Percentiles rank a stretch among this genome's conserved stretches.
Conservation (phyloP, 2,329 filamentous ascomycete genomes). For the Teratosphaeria destructans region DNA sequence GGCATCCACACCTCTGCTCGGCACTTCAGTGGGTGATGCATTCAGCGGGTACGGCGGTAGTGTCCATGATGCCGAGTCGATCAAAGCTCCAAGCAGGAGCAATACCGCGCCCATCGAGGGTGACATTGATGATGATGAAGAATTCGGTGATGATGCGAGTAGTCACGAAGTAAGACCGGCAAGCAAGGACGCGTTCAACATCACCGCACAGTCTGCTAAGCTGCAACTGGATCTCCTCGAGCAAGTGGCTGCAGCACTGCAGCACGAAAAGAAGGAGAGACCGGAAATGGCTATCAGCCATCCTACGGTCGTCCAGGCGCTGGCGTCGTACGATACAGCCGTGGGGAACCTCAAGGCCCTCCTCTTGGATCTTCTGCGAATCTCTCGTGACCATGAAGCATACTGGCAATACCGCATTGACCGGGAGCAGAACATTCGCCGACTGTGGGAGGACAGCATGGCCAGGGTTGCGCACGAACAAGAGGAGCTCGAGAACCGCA, state of each 20-base stretch:
- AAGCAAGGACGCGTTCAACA: slow-evolving; percentile 89
- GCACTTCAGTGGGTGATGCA: slow-evolving; percentile 43
- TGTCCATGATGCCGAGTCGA: slow-evolving; percentile 43
- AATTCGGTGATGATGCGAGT: slow-evolving; percentile 71
- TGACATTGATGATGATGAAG: slow-evolving; percentile 56
- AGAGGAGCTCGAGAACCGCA: slow-evolving; percentile 75
- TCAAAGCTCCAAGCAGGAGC: slow-evolving; percentile 34
- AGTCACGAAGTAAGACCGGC: slow-evolving; percentile 61
- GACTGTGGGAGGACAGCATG: slow-evolving; percentile 99
- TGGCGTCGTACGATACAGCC: slow-evolving; percentile 78
- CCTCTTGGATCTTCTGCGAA: slow-evolving; percentile 77
- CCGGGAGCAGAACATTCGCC: slow-evolving; percentile 78
- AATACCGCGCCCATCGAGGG: slow-evolving; percentile 44
- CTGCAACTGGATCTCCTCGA: slow-evolving; percentile 84
- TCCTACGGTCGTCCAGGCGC: slow-evolving; percentile 61
- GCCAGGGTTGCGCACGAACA: slow-evolving; percentile 91
- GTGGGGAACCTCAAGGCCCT: slow-evolving; percentile 79
- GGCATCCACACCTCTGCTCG: slow-evolving; percentile 27
- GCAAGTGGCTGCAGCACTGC: slow-evolving; percentile 72
- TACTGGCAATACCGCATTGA: slow-evolving; percentile 96
- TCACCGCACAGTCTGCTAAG: slow-evolving; percentile 89
- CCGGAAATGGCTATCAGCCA: slow-evolving; percentile 67
- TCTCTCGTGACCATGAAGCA: slow-evolving; percentile 84
- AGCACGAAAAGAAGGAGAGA: slow-evolving; percentile 58
- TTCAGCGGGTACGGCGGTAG: slow-evolving; percentile 48